Evolutionary conservation across 2,329 filamentous ascomycete species (phyloP).

Genomic region (Diaporthe ampelina): DNA sequence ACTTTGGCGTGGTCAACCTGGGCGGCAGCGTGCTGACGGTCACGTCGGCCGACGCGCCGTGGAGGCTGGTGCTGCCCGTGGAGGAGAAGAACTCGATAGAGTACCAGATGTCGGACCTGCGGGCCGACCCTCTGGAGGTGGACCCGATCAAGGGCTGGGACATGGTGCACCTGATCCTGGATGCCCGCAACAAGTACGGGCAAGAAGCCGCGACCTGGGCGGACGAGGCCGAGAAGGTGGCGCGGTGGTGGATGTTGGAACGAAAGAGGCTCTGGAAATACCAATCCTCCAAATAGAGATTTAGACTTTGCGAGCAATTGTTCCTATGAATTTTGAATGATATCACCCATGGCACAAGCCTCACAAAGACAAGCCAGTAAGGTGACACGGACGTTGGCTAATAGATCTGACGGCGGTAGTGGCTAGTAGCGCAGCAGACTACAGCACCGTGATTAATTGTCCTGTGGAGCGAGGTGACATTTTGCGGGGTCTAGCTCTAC

Average conservation of each 20-base stretch:
- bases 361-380: background rate
- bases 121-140: constrained; percentile 15
- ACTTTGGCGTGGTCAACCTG: constrained; percentile 68
- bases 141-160: constrained; percentile 28
- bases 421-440: background rate
- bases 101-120: constrained; percentile 43
- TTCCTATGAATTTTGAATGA: background rate
- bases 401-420: background rate
- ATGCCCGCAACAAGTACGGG: constrained; percentile 35
- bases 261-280: constrained; percentile 31
- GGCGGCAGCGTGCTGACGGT: constrained; percentile 44
- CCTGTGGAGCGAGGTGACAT: constrained; percentile 13
- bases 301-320: background rate
- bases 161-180: constrained; percentile 37
- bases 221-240: constrained; percentile 44
- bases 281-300: background rate
- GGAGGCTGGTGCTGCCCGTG: constrained; percentile 44
- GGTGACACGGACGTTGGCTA: background rate
- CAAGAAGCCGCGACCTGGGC: constrained; percentile 42
- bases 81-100: constrained; percentile 40
- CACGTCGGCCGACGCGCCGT: constrained; percentile 42
- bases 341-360: background rate
- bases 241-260: constrained; percentile 44
- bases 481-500: constrained; percentile 16
- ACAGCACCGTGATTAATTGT: background rate